Conservation (phyloP, 164 flowering plant species). For the Cinnamomum chago region DNA sequence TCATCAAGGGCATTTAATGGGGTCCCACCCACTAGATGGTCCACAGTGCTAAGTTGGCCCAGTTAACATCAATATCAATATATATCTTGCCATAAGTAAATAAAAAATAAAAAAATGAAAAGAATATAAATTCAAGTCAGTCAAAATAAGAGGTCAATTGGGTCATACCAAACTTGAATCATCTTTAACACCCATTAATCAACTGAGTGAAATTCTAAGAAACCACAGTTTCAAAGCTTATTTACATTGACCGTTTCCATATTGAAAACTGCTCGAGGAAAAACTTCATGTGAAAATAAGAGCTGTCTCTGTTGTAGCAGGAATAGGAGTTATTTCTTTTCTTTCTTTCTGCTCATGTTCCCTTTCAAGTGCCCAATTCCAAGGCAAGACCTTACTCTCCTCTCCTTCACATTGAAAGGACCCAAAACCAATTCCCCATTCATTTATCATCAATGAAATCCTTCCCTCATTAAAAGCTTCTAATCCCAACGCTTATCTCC, state of each 20-base stretch:
- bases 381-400: slow-evolving; percentile 2
- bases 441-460: not conserved
- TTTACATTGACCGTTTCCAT: not conserved
- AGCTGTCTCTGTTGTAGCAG: not conserved
- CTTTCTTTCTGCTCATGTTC: not conserved
- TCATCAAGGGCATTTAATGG: too few relatives aligned
- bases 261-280: not conserved
- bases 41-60: too few relatives aligned
- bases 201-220: not conserved
- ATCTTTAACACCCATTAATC: not conserved
- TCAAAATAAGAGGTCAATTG: too few relatives aligned
- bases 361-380: not conserved
- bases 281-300: not conserved
- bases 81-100: too few relatives aligned
- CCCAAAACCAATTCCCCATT: not conserved
- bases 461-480: not conserved
- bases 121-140: too few relatives aligned
- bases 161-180: not conserved
- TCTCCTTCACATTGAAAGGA: not conserved
- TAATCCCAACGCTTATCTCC: not conserved
- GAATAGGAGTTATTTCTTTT: not conserved
- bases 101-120: too few relatives aligned
- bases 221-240: not conserved
- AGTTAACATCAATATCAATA: too few relatives aligned
- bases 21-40: too few relatives aligned